These are phyloP conservation scores for Gossypium sturtianum DNA, from an alignment of 345 rosid genomes.

Conservation along the genomic window DNA sequence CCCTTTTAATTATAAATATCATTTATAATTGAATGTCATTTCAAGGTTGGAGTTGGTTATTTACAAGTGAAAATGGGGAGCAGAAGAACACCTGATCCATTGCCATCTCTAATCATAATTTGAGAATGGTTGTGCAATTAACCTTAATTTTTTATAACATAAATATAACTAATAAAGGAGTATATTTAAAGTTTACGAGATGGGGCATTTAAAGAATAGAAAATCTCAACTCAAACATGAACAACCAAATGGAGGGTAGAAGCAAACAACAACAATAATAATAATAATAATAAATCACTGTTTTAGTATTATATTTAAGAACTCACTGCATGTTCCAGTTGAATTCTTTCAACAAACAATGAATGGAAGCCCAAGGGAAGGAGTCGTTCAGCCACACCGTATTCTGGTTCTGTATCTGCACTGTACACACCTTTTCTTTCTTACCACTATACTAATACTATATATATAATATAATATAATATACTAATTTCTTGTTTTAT, in stretches of 20 bases:
- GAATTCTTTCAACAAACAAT: slow-evolving; percentile 21
- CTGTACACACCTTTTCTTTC: slow-evolving; percentile 27
- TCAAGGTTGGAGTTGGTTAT: too few relatives aligned
- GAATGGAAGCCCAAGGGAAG: neutral
- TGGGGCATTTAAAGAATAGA: neutral
- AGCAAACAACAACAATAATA: neutral
- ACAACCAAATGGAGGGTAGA: neutral
- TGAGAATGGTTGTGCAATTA: too few relatives aligned
- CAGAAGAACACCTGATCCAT: too few relatives aligned
- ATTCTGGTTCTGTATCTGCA: slow-evolving; percentile 28
- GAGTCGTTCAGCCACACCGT: neutral
- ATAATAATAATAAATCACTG: neutral
- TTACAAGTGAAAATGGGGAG: too few relatives aligned
- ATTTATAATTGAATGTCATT: too few relatives aligned
- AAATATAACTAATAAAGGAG: too few relatives aligned
- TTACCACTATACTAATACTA: slow-evolving; percentile 4
- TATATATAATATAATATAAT: neutral
- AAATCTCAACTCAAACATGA: neutral
- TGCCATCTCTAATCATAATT: too few relatives aligned
- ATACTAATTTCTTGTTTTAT: neutral
- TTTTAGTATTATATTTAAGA: neutral
- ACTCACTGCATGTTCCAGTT: slow-evolving; percentile 1
- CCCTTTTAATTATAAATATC: too few relatives aligned
- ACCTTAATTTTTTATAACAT: too few relatives aligned
- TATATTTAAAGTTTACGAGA: too few relatives aligned